Evolutionary conservation across 2,329 filamentous ascomycete species (phyloP).

Genomic region (Pseudogymnoascus destructans): DNA sequence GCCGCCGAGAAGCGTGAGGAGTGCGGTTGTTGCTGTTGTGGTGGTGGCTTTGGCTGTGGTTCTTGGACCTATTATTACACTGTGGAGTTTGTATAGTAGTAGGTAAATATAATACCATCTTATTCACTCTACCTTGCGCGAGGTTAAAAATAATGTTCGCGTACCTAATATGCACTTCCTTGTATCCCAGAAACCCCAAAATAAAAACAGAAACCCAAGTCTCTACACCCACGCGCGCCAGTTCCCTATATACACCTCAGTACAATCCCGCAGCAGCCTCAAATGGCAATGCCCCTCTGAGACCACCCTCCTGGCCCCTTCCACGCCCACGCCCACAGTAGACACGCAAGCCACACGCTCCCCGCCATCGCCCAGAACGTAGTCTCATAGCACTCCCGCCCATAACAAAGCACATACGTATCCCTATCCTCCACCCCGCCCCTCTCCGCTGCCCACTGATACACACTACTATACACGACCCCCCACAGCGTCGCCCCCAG

Average conservation of each 20-base stretch:
- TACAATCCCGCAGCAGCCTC: background rate
- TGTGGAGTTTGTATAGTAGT: background rate
- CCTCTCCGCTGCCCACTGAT: constrained; percentile 50
- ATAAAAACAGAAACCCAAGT: background rate
- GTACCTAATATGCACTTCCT: background rate
- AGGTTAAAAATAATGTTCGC: background rate
- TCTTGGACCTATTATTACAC: background rate
- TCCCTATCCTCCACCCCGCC: constrained; percentile 23
- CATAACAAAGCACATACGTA: constrained; percentile 59
- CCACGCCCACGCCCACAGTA: constrained; percentile 67
- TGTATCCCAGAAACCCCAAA: background rate
- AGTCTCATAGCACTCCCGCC: constrained; percentile 62
- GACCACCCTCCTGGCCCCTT: constrained; percentile 65
- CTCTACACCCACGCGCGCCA: background rate
- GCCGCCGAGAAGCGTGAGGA: constrained; percentile 2
- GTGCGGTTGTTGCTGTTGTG: background rate
- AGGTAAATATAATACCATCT: background rate
- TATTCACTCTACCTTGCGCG: background rate
- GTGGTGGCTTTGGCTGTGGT: background rate
- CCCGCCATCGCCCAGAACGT: constrained; percentile 79
- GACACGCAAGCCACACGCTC: constrained; percentile 66
- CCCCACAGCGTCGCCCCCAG: constrained; percentile 83
- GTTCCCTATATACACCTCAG: background rate
- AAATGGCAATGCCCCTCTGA: constrained; percentile 59
- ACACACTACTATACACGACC: constrained; percentile 70